phyloP scores from a whole-genome alignment of 164 flowering plant genomes.

The Pachysandra terminalis region DNA sequence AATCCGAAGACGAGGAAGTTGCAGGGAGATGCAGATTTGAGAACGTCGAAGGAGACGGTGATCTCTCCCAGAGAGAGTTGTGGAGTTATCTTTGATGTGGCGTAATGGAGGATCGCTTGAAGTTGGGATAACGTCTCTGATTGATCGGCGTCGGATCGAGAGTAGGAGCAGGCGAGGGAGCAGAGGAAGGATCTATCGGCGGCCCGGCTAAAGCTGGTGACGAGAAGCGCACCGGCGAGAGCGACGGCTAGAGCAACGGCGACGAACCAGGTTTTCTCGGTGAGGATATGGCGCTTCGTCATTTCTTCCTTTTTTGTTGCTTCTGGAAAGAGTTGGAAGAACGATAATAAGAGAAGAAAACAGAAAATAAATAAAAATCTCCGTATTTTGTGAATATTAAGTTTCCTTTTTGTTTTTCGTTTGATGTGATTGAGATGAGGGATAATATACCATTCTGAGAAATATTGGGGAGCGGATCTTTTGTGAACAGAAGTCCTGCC shows the following conservation, averaged over 20 bases:
- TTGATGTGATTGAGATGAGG: too few relatives aligned
- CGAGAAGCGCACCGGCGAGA: slow-evolving; percentile 19
- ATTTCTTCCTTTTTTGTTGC: background rate
- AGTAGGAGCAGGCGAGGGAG: background rate
- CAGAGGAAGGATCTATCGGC: slow-evolving; percentile 15
- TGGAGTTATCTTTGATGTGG: slow-evolving; percentile 28
- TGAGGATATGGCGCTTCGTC: slow-evolving; percentile 5
- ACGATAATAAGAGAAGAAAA: too few relatives aligned
- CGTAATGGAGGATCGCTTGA: slow-evolving; percentile 37
- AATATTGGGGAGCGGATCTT: too few relatives aligned
- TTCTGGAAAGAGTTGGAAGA: too few relatives aligned
- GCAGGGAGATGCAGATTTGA: slow-evolving; percentile 20
- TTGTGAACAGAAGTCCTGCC: too few relatives aligned
- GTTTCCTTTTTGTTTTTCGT: too few relatives aligned
- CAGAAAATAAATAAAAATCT: too few relatives aligned
- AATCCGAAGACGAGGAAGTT: slow-evolving; percentile 51
- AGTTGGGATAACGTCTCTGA: slow-evolving; percentile 10
- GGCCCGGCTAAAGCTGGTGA: slow-evolving; percentile 11
- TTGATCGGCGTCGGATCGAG: background rate
- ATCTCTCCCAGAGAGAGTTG: slow-evolving; percentile 31
- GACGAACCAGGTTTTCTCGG: slow-evolving; percentile 24
- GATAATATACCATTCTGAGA: too few relatives aligned
- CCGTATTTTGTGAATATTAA: too few relatives aligned
- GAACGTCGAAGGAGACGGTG: slow-evolving; percentile 29
- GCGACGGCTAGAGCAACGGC: too few relatives aligned